Evolutionary conservation across 192 early-diverging fungal genomes (phyloP).

Genomic region (Podila clonocystis): DNA sequence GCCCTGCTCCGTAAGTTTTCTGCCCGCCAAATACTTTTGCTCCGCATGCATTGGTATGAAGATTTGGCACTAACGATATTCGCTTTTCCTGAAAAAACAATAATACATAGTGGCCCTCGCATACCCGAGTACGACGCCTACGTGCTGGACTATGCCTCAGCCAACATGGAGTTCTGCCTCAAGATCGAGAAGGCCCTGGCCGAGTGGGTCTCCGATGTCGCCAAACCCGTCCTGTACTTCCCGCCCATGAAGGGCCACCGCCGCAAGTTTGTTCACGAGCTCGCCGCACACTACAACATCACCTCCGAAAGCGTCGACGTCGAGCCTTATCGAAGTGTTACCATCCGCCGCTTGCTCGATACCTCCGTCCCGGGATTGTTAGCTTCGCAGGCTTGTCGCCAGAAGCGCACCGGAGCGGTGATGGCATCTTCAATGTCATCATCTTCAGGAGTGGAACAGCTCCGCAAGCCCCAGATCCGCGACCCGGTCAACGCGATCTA

Average conservation of each 20-base stretch:
- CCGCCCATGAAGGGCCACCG: constrained; percentile 70
- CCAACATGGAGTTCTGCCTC: constrained; percentile 71
- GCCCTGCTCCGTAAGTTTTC: constrained; percentile 23
- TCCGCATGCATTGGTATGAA: too few species aligned
- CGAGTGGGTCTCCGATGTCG: constrained; percentile 72
- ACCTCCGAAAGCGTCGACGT: constrained; percentile 81
- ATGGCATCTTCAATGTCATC: neutral
- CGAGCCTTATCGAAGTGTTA: constrained; percentile 78
- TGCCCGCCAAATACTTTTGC: too few species aligned
- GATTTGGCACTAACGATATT: neutral
- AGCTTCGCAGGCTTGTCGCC: constrained; percentile 53
- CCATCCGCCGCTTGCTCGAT: constrained; percentile 60
- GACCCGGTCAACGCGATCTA: constrained; percentile 71
- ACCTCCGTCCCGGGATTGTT: constrained; percentile 35
- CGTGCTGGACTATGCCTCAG: constrained; percentile 74
- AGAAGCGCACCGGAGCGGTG: constrained; percentile 22
- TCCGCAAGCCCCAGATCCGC: constrained; percentile 49
- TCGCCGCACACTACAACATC: constrained; percentile 80
- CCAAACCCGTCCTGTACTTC: constrained; percentile 67
- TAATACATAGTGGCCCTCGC: constrained; percentile 12
- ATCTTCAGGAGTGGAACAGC: constrained; percentile 34
- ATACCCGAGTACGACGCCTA: constrained; percentile 64
- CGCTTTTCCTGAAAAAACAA: neutral
- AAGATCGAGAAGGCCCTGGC: constrained; percentile 72
- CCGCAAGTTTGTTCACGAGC: constrained; percentile 77